These are phyloP conservation scores for Mycocentrospora acerina DNA, from an alignment of 2,329 filamentous ascomycete species.

Conservation along the genomic window DNA sequence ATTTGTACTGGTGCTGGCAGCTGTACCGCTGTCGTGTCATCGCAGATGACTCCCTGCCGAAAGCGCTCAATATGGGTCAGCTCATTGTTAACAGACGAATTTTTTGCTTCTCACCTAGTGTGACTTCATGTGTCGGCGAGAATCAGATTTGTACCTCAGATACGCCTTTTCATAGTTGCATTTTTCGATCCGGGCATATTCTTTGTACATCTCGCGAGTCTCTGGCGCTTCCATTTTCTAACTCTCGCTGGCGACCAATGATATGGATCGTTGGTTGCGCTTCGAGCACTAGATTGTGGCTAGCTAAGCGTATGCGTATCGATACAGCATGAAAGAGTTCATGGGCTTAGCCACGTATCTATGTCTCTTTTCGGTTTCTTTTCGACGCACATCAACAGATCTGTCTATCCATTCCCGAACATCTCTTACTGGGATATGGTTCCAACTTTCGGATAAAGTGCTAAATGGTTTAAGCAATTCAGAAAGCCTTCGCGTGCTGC, in stretches of 20 bases:
- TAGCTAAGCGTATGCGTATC: constrained; percentile 85
- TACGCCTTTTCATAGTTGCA: constrained; percentile 83
- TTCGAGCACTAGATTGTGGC: constrained; percentile 79
- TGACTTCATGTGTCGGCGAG: no score
- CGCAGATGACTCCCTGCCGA: no score
- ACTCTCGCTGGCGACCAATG: constrained; percentile 78
- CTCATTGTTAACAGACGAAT: no score
- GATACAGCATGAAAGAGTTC: constrained; percentile 98
- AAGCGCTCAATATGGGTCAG: no score
- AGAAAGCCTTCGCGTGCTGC: constrained; percentile 50
- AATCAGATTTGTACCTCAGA: constrained; percentile 93
- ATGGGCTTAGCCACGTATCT: constrained; percentile 88
- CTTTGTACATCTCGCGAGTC: constrained; percentile 73
- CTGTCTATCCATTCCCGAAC: constrained; percentile 80
- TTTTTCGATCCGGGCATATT: constrained; percentile 77
- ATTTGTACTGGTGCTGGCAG: no score
- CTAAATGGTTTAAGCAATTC: constrained; percentile 69
- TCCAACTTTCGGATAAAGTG: constrained; percentile 64
- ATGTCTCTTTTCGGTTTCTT: constrained; percentile 69
- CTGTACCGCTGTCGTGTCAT: no score
- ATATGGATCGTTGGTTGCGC: constrained; percentile 93
- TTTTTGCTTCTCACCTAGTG: no score
- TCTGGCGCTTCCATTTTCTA: constrained; percentile 80
- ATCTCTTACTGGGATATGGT: constrained; percentile 67
- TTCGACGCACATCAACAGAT: constrained; percentile 62